These are phyloP conservation scores for Centella asiatica DNA, from an alignment of 129 eudicot genomes.

Conservation along the genomic window DNA sequence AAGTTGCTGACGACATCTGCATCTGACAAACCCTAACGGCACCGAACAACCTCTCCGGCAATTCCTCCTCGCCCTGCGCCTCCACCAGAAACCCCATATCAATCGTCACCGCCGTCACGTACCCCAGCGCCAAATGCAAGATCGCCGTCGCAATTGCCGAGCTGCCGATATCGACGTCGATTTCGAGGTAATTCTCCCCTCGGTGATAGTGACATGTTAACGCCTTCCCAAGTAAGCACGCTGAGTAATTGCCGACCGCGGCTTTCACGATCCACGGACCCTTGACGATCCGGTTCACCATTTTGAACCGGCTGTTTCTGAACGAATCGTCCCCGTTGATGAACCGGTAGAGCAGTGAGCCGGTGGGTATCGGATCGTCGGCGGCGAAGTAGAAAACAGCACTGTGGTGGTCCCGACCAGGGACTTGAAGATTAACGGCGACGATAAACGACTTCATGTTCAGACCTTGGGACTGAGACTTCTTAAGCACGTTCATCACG, in stretches of 20 bases:
- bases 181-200: conserved; percentile 64
- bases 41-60: conserved; percentile 78
- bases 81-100: conserved; percentile 91
- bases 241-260: conserved; percentile 72
- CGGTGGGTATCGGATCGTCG: conserved; percentile 46
- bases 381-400: conserved; percentile 80
- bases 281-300: conserved; percentile 73
- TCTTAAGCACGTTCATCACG: conserved; percentile 37
- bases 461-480: conserved; percentile 21
- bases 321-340: conserved; percentile 61
- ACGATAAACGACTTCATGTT: conserved; percentile 44
- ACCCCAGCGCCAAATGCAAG: conserved; percentile 71
- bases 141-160: conserved; percentile 70
- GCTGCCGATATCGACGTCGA: conserved; percentile 80
- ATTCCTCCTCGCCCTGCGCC: conserved; percentile 63
- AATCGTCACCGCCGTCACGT: conserved; percentile 67
- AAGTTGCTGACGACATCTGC: conserved; percentile 76
- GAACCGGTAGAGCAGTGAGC: conserved; percentile 53
- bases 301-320: conserved; percentile 66
- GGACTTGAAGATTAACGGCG: conserved; percentile 71
- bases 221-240: conserved; percentile 75
- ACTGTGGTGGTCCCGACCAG: conserved; percentile 71
- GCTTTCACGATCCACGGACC: conserved; percentile 92
- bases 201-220: conserved; percentile 53
- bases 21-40: conserved; percentile 88